Evolutionary conservation across 495 filamentous ascomycete genomes (phyloP), one percentile per base, ranked within the genome.

Genomic region (Penicillium longicatenatum): DNA sequence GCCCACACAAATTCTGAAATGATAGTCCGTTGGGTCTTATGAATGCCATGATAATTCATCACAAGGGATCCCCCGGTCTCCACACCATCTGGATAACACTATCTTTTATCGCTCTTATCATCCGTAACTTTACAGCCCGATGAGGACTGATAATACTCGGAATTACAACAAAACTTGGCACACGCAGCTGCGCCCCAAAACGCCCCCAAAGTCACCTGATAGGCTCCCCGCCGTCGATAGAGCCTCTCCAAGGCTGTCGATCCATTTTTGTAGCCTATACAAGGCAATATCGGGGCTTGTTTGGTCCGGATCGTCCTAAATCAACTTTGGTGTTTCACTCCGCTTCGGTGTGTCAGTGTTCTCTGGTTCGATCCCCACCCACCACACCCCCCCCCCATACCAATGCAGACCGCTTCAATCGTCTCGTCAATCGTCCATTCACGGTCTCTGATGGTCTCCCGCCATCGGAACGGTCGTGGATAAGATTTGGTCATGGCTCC

Each of bases 331-430:
- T 39, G 39, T 50, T 42, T 52, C 12, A 31, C 26, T 55, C 33
- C 43, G 37, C 43, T 26, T 59, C 41, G 52, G 48, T 11, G 47
- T 47, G 14, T 50, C 30, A 41, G 48, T 56, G 58, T 58, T 17
- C 54, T 55, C 37, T 43, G 35, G 17, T 26, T 20, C 20, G 33
- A 43, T 26, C 50, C 22, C 50, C 30, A 48, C 45, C 17, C 37
- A 30, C 50, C 48, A 48, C 45, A 6, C 4, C 51, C 43, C 37
- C 55, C 35, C 50, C 66, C 58, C 67, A 67, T 69, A 71, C 69
- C 70, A 71, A 77, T 77, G 75, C 72, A 73, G 75, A 70, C 75
- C 68, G 70, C 61, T 62, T 69, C 64, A 65, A 67, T 62, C 58
- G 55, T 42, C 52, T 61, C 65, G 66, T 65, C 61, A 66, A 69